Conservation (phyloP, 2,329 filamentous ascomycete genomes). For the Botrytis cinerea region DNA sequence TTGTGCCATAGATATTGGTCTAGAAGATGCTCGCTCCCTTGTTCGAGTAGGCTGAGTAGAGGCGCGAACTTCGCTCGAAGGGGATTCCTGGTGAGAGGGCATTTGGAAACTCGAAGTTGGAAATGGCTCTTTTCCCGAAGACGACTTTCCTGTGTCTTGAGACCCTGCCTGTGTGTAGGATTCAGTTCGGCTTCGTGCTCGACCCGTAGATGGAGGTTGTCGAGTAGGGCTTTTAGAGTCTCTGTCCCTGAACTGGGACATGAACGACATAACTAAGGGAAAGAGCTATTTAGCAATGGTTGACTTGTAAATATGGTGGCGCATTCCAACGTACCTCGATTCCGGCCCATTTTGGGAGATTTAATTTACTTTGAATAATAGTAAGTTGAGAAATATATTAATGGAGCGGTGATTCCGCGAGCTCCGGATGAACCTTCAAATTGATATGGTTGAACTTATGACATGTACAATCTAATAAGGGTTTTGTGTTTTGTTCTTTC, state of each 20-base stretch:
- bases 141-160: constrained; percentile 10
- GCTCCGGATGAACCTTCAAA: constrained; percentile 29
- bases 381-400: constrained; percentile 1
- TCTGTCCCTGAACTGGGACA: constrained; percentile 67
- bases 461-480: constrained; percentile 24
- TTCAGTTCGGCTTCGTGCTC: constrained; percentile 31
- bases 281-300: constrained; percentile 17
- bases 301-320: constrained; percentile 13
- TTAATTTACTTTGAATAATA: constrained; percentile 4
- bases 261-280: constrained; percentile 77
- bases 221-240: constrained; percentile 42
- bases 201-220: constrained; percentile 35
- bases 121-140: constrained; percentile 16
- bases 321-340: constrained; percentile 39
- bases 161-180: constrained; percentile 29
- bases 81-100: constrained; percentile 5
- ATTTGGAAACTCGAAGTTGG: constrained; percentile 17
- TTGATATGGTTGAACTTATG: constrained; percentile 22
- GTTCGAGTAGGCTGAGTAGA: constrained; percentile 42
- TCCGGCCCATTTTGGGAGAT: constrained; percentile 41
- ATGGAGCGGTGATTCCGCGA: constrained; percentile 29
- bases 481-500: constrained; percentile 8
- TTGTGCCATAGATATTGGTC: constrained; percentile 84
- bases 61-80: constrained; percentile 15
- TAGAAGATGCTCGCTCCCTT: constrained; percentile 50